Evolutionary conservation across 1,284 basidiomycete genomes (phyloP).

Genomic region (Agaricales sp.): DNA sequence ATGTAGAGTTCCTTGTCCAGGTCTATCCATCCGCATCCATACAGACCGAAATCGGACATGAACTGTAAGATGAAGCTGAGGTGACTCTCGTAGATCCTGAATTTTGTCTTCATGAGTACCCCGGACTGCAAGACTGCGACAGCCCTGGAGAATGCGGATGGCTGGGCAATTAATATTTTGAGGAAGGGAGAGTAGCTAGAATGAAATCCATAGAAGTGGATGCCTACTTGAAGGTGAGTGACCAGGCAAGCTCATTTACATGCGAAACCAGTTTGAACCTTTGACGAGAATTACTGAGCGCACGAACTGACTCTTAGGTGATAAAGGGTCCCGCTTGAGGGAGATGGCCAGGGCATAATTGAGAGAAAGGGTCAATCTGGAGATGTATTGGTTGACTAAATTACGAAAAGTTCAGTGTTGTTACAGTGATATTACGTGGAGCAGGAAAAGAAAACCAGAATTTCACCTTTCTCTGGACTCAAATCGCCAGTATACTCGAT

Average conservation of each 20-base stretch:
- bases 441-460: conserved; percentile 13
- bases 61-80: conserved; percentile 87
- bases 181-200: conserved; percentile 81
- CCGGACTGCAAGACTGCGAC: conserved; percentile 74
- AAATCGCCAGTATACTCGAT: conserved; percentile 58
- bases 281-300: conserved; percentile 80
- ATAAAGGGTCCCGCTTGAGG: conserved; percentile 51
- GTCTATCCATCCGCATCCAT: conserved; percentile 89
- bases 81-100: conserved; percentile 84
- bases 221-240: conserved; percentile 32
- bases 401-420: conserved; percentile 17
- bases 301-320: conserved; percentile 47
- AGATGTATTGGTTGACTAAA: conserved; percentile 61
- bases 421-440: neutral
- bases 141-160: conserved; percentile 55
- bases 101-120: conserved; percentile 68
- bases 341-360: conserved; percentile 73
- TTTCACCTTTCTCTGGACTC: conserved; percentile 35
- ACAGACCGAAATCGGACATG: conserved; percentile 91
- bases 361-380: conserved; percentile 56
- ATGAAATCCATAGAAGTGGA: conserved; percentile 94
- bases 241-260: neutral
- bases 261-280: neutral
- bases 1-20: conserved; percentile 39
- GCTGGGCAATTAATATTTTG: conserved; percentile 77